Evolutionary conservation across 1,139 yeast genomes (phyloP), one percentile per base, ranked within the genome.

Genomic region (Pichia sp.): DNA sequence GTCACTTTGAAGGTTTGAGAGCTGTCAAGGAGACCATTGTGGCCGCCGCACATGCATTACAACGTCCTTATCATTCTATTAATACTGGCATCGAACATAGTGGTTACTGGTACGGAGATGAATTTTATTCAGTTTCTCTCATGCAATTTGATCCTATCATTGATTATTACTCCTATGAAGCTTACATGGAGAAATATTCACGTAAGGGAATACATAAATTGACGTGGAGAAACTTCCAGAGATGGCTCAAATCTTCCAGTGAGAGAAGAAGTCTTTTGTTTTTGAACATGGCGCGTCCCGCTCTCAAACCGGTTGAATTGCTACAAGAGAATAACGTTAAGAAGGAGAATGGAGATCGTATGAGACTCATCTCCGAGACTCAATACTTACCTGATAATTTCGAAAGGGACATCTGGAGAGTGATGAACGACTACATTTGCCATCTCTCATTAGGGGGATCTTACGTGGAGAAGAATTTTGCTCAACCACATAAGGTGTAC

Each of bases 11-110:
- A 17, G 31, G 32, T 12, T 81, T 74, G 50, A 75, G 77, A 4
- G 62, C 74, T 2, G 73, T 76, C 3, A 77, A 76, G 54, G 83
- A 76, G 45, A 74, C 83, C 0, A 74, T 76, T 46, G 67, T 74
- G 21, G 79, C 81, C 1, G 81, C 84, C 1, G 81, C 83, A 0
- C 66, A 65, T 28, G 77, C 61, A 0, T 52, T 75, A 50, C 51
- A 59, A 1, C 57, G 63, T 31, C 67, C 70, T 6, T 76, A 69
- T 59, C 72, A 69, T 54, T 82, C 74, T 51, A 72, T 77, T 3
- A 48, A 62, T 34, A 46, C 51, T 9, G 32, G 46, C 21, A 45
- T 50, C 14, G 54, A 52, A 27, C 49, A 51, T 11, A 50, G 47
- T 44, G 60, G 60, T 17, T 55, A 51, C 33, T 50, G 55, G 49